Percentiles rank a stretch among this genome's conserved stretches.
These are phyloP conservation scores for Aechmea fasciata DNA, from an alignment of 176 grass and related monocot genomes.

Conservation along the genomic window DNA sequence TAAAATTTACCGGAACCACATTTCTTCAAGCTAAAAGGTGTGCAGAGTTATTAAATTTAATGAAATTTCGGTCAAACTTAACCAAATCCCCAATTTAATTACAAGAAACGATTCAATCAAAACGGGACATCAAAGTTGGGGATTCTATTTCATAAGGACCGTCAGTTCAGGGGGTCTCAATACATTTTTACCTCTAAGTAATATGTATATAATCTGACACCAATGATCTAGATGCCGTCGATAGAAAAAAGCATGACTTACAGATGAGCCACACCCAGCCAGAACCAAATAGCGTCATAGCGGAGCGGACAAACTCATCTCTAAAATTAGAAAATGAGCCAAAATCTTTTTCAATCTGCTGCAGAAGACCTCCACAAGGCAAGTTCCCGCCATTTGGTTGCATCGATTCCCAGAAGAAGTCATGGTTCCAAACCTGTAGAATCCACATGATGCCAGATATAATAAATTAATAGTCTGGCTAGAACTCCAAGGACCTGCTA, in stretches of 20 bases:
- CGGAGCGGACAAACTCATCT: constrained; percentile 61
- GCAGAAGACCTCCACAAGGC: constrained; percentile 45
- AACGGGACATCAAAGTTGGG: too few relatives aligned
- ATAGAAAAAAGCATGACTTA: constrained; percentile 30
- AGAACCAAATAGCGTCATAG: constrained; percentile 47
- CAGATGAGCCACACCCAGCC: constrained; percentile 89
- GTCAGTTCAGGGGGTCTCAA: too few relatives aligned
- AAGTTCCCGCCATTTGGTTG: constrained; percentile 63
- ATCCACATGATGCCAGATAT: not conserved
- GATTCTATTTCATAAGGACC: too few relatives aligned
- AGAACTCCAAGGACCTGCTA: too few relatives aligned
- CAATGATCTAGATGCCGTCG: not conserved
- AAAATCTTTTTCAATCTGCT: constrained; percentile 94
- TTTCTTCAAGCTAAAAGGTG: too few relatives aligned
- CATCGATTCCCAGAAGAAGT: constrained; percentile 98
- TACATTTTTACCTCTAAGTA: too few relatives aligned
- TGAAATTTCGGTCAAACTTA: too few relatives aligned
- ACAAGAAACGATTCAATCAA: too few relatives aligned
- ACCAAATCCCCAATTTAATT: too few relatives aligned
- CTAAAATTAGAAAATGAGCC: constrained; percentile 77
- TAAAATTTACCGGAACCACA: too few relatives aligned
- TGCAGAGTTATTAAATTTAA: too few relatives aligned
- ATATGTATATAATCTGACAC: not conserved
- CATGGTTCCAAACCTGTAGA: constrained; percentile 79
- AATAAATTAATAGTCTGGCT: too few relatives aligned